Base-by-base conservation (phyloP, 192 early-diverging fungal genomes). In the Backusella psychrophila region DNA sequence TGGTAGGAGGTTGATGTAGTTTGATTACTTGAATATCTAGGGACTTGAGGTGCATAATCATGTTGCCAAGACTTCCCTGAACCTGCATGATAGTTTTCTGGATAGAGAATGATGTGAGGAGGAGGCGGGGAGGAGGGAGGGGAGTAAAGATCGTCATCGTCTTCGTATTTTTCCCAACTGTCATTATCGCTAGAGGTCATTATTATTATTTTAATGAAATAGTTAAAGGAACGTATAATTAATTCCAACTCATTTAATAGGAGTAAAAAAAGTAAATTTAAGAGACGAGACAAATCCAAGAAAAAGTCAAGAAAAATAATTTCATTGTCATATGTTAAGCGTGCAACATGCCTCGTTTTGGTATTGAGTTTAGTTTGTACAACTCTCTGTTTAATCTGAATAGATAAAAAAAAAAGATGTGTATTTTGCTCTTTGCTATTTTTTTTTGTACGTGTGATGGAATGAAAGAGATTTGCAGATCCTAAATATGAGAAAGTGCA, bases 21-120 rank as follows among this genome's bases (percentile, higher is more conserved):
- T 63, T 63, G 56, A 63, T 29, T 63, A 11, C 23, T 63, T 63
- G 56, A 29, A 29, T 29, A 29, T 63, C 56, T 63, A 63, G 56
- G 56, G 56, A 63, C 26, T 63, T 63, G 56, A 29, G 56, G 12
- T 63, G 56, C 56, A 63, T 63, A 63, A 63, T 63, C 56, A 63
- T 63, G 56, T 63, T 63, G 56, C 56, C 56, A 63, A 63, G 56
- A 63, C 56, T 63, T 63, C 56, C 56, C 56, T 63, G 56, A 63
- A 29, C 56, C 56, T 63, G 56, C 56, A 63, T 63, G 56, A 63
- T 63, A 63, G 56, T 63, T 63, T 29, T 29, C 56, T 63, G 56
- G 56, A 63, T 63, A 63, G 56, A 63, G 56, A 63, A 63, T 63
- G 21, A 63, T 63, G 12, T 63, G 56, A 63, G 56, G 56, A 63